Conservation (phyloP, 1,284 basidiomycete species). For the Albatrellus sp. region DNA sequence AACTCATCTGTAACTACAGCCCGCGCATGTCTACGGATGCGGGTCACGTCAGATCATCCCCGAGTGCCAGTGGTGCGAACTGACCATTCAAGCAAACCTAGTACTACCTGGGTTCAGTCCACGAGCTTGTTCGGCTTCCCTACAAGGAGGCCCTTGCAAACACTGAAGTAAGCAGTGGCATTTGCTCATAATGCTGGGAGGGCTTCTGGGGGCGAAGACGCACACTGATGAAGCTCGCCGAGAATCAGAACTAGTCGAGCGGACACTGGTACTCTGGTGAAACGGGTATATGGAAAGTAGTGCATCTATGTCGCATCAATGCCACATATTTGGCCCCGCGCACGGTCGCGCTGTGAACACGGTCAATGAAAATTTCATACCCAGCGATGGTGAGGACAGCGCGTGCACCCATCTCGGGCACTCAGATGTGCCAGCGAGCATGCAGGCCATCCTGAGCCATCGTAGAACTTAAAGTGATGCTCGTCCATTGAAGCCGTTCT, state of each 20-base stretch:
- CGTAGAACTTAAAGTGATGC: too few species aligned
- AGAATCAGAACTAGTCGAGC: constrained; percentile 34
- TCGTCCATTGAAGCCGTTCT: too few species aligned
- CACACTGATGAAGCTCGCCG: constrained; percentile 73
- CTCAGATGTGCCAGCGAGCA: too few species aligned
- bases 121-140: constrained; percentile 65
- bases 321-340: too few species aligned
- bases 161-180: constrained; percentile 77
- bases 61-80: constrained; percentile 13
- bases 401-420: too few species aligned
- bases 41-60: neutral
- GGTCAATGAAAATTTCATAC: too few species aligned
- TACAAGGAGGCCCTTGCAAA: constrained; percentile 60
- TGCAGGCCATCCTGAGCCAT: too few species aligned
- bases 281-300: too few species aligned
- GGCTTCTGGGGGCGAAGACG: constrained; percentile 61
- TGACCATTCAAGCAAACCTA: constrained; percentile 77
- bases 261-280: too few species aligned
- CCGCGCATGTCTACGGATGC: constrained; percentile 58
- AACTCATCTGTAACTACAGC: constrained; percentile 89
- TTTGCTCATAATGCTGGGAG: constrained; percentile 67
- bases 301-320: too few species aligned
- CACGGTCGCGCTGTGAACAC: too few species aligned
- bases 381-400: too few species aligned
- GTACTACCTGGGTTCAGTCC: constrained; percentile 66